Base-by-base conservation (phyloP, 2,329 filamentous ascomycete species). In the Coleophoma crateriformis region DNA sequence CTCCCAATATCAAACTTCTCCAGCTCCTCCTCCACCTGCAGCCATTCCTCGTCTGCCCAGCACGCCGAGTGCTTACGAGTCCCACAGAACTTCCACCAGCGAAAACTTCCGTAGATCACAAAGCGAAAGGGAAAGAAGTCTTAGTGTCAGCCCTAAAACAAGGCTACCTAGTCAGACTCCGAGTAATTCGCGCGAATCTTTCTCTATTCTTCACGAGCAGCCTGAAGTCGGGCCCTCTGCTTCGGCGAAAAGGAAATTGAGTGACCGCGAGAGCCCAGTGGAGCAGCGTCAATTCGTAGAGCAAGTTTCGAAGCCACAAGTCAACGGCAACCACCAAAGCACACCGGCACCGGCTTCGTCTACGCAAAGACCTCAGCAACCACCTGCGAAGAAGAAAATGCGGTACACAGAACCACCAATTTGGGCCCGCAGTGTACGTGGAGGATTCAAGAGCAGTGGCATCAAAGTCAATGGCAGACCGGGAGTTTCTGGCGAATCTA, bases 121-220 rank as follows among this genome's bases (percentile, higher is more conserved):
- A 45, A 76, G 76, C 55, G 85, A 89, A 49, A 79, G 85, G 60
- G 87, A 88, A 53, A 74, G 78, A 45, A 88, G 84, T 64, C 67
- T 86, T 47, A 91, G 87, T 61, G 81, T 92, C 46, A 92, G 87
- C 64, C 88, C 89, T 32, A 90, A 89, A 69, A 90, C 87, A 34
- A 75, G 79, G 54, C 71, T 84, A 14, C 59, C 66, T 7, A 63
- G 64, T 47, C 41, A 44, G 27, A 22, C 47, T 37, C 42, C 47
- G 44, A 45, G 49, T n/a, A 57, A 56, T 49, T 50, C 61, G 12
- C 48, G 52, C 49, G 51, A 41, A 37, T 45, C 57, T 32, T 50
- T 54, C 10, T 46, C 52, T 20, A 53, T 48, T 37, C 50, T 50
- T 17, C 50, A 42, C 14, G 37, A 39, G 20, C 49, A 56, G 51